Conservation (phyloP, 202 grass and related monocot genomes). For the Zoysia matrella region DNA sequence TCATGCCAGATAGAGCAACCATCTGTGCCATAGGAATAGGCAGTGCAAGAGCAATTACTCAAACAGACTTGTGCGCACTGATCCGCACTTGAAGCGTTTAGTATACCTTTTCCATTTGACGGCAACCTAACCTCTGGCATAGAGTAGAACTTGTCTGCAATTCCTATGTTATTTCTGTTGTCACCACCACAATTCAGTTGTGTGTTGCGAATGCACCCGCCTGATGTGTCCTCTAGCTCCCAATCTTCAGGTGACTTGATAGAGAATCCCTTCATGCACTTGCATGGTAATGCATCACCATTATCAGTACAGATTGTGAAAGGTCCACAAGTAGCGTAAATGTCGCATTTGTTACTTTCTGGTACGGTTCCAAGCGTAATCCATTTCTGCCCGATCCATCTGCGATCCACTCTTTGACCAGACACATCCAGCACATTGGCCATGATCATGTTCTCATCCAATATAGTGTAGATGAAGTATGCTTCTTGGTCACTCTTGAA, state of each 20-base stretch:
- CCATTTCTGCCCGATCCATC: slow-evolving; percentile 49
- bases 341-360: not conserved
- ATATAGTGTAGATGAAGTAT: no score
- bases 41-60: not conserved
- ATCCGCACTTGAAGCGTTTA: not conserved
- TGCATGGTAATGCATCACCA: not conserved
- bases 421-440: no score
- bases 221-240: not conserved
- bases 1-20: not conserved
- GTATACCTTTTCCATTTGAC: not conserved
- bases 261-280: slow-evolving; percentile 37
- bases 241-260: not conserved
- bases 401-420: not conserved
- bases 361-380: not conserved
- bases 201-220: slow-evolving; percentile 15
- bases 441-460: no score
- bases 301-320: slow-evolving; percentile 16
- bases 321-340: slow-evolving; percentile 34
- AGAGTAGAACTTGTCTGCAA: slow-evolving; percentile 10
- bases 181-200: not conserved
- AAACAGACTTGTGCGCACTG: not conserved
- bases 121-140: not conserved
- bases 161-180: not conserved
- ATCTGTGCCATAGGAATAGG: not conserved
- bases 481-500: no score